Evolutionary conservation across 257 asterid species (phyloP).

Genomic region (Solanum verrucosum): DNA sequence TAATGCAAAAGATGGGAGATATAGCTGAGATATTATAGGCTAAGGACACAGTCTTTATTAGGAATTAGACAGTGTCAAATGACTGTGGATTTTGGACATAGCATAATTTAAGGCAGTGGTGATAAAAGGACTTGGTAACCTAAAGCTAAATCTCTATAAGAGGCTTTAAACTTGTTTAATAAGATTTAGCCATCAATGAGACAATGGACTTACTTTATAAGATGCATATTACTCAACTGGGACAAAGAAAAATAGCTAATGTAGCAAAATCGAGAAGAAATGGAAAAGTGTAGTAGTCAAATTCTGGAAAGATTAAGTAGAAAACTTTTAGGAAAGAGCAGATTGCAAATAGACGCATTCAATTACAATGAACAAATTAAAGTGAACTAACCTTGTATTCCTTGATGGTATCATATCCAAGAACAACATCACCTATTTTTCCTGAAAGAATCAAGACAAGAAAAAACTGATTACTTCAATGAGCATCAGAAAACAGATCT

Average conservation of each 20-base stretch:
- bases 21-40: background rate
- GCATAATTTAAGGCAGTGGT: background rate
- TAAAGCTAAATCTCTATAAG: background rate
- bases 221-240: background rate
- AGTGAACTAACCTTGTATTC: constrained; percentile 40
- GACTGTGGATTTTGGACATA: background rate
- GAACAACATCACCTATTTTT: constrained; percentile 60
- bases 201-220: background rate
- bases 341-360: background rate
- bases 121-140: background rate
- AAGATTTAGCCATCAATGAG: background rate
- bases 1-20: background rate
- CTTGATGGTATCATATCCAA: constrained; percentile 59
- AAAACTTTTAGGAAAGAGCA: background rate
- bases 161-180: background rate
- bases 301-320: background rate
- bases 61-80: background rate
- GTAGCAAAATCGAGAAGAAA: background rate
- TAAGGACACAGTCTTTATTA: background rate
- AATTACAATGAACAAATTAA: background rate
- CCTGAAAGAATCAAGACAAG: constrained; percentile 9
- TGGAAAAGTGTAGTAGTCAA: background rate
- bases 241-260: background rate
- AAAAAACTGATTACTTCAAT: background rate
- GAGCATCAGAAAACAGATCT: too few relatives aligned